Evolutionary conservation across 176 grass and related monocot genomes (phyloP).

Genomic region (Guadua angustifolia): DNA sequence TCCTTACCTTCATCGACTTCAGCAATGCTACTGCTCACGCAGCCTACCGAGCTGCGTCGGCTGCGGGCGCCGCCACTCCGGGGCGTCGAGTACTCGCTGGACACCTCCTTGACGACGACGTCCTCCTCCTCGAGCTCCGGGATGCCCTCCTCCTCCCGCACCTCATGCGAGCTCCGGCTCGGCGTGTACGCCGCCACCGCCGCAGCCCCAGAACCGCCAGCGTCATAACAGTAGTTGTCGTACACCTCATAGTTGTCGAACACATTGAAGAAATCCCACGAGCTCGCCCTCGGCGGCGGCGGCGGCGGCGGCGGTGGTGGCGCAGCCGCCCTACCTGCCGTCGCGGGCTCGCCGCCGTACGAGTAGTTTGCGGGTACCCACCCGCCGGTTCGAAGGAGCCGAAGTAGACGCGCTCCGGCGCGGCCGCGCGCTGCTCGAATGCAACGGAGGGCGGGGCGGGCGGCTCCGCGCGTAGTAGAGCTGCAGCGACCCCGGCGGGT

Average conservation of each 20-base stretch:
- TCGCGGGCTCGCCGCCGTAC: conserved; percentile 34
- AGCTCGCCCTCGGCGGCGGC: conserved; percentile 66
- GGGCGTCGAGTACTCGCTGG: conserved; percentile 34
- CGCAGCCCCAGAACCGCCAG: background rate
- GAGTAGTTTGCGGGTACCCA: conserved; percentile 37
- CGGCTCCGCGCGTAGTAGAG: conserved; percentile 74
- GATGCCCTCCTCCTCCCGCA: conserved; percentile 92
- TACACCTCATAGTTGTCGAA: conserved; percentile 64
- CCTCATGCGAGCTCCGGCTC: conserved; percentile 70
- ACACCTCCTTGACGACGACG: conserved; percentile 66
- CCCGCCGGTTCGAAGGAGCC: conserved; percentile 44
- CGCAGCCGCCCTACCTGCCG: background rate
- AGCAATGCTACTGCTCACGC: conserved; percentile 35
- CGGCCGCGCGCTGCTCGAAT: conserved; percentile 48
- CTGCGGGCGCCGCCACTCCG: conserved; percentile 27
- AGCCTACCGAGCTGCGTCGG: conserved; percentile 43
- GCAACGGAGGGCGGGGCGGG: conserved; percentile 71
- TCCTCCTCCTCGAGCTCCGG: conserved; percentile 87
- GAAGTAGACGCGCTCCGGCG: conserved; percentile 58
- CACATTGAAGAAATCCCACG: conserved; percentile 94
- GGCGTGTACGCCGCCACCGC: conserved; percentile 52
- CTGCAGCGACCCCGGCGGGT: conserved; percentile 48
- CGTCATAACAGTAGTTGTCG: conserved; percentile 55
- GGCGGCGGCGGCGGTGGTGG: conserved; percentile 59
- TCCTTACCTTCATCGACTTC: conserved; percentile 50